Percentiles rank a stretch among this genome's conserved stretches.
Conservation (phyloP, 2,329 filamentous ascomycete species). For the Exophiala spinifera region DNA sequence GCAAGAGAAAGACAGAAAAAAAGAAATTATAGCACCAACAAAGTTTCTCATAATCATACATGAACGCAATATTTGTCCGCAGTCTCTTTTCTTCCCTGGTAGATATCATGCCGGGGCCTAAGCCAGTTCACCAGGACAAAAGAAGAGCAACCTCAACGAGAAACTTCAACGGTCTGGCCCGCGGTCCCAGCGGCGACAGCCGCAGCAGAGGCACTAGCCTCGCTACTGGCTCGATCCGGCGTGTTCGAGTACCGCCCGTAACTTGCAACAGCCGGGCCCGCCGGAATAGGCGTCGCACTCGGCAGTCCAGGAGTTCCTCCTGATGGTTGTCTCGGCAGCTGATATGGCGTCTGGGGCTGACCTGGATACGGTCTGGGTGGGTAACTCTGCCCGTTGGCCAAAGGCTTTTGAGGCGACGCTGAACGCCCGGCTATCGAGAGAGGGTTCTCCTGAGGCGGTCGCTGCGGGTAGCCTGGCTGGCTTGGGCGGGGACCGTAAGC, state of each 20-base stretch:
- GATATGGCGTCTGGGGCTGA: constrained; percentile 14
- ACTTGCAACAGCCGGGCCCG: background rate
- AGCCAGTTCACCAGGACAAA: too few relatives aligned
- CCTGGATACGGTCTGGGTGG: constrained; percentile 9
- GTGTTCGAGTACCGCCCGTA: constrained; percentile 9
- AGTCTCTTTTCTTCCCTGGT: too few relatives aligned
- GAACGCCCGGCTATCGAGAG: constrained; percentile 8
- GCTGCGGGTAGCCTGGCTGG: constrained; percentile 32
- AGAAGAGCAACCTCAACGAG: constrained; percentile 8
- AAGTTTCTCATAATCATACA: background rate
- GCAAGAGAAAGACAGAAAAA: too few relatives aligned
- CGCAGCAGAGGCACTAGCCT: background rate
- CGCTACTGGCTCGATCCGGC: background rate
- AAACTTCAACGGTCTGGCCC: constrained; percentile 16
- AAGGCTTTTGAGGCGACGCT: constrained; percentile 24
- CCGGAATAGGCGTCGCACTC: background rate
- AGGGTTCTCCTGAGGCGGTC: constrained; percentile 25
- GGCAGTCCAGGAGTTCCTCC: constrained; percentile 16
- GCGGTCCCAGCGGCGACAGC: background rate
- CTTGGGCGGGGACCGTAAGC: constrained; percentile 25
- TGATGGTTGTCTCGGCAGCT: constrained; percentile 14
- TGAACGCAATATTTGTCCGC: background rate
- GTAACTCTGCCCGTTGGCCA: constrained; percentile 25
- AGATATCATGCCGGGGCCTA: too few relatives aligned
- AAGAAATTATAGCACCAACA: background rate